Evolutionary conservation across 768 basidiomycete species (phyloP), one percentile per base, ranked within the genome.

Genomic region (Paxillus ammoniavirescens): DNA sequence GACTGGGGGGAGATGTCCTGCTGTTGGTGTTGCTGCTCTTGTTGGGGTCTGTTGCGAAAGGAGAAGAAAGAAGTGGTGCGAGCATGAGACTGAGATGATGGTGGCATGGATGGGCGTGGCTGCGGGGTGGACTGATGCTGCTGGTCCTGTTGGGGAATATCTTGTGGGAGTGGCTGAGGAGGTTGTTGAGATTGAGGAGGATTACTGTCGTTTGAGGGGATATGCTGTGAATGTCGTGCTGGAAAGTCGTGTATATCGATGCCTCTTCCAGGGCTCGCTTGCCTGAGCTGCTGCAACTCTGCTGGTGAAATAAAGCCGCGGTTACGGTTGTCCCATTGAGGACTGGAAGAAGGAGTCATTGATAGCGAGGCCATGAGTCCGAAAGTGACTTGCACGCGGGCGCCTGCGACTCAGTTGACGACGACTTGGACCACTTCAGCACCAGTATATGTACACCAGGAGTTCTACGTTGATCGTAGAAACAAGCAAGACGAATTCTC

Each of bases 31-130:
- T 61, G 61, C 43, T 62, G 69, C 38, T n/a, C 48, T 47, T 67
- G 64, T 40, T 59, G 60, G 8, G 70, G 68, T 54, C 73, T 80
- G 58, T 63, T 74, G 57, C 76, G 75, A 66, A 86, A 84, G 15
- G 82, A 80, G 67, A 87, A 87, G 73, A 85, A 83, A 26, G 85
- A 87, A 7, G 81, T 70, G n/a, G 83, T 75, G 38, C 84, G 81
- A 35, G 77, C 61, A 63, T 86, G 84, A 13, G 69, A 53, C 33
- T 62, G 63, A 13, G 65, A 51, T 45, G 54, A 37, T 10, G 61
- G 48, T 12, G 64, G 56, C 63, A 63, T 70, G 53, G 57, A 41
- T 43, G 69, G 49, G 45, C 60, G 63, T 56, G 63, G 65, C 50
- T 69, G 64, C 36, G 53, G 54, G 47, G 46, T 47, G 50, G 58